Evolutionary conservation across 495 filamentous ascomycete genomes (phyloP).

Genomic region (Penicillium simplicissimum): DNA sequence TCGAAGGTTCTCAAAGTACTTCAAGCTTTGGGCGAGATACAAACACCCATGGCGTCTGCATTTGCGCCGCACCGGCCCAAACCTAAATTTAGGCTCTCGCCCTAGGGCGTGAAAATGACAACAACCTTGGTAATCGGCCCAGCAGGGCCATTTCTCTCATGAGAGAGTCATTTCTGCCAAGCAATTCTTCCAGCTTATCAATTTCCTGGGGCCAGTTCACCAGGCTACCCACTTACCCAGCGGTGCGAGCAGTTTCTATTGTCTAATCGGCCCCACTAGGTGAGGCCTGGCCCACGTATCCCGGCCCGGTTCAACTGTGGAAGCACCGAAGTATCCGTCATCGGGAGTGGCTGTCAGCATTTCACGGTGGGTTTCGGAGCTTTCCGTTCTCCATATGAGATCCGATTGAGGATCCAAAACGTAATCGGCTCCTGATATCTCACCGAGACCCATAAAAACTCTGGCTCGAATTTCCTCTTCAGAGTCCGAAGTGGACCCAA

Average conservation of each 20-base stretch:
- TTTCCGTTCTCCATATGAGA: not conserved
- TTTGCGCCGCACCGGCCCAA: too few relatives aligned
- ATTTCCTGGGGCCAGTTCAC: not conserved
- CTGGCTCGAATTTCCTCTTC: not conserved
- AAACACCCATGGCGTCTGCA: too few relatives aligned
- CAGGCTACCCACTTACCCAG: not conserved
- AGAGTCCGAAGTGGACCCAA: not conserved
- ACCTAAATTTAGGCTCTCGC: too few relatives aligned
- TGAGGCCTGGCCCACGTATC: not conserved
- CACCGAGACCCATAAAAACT: not conserved
- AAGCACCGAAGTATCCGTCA: not conserved
- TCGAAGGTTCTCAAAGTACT: too few relatives aligned
- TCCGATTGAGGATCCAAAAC: not conserved
- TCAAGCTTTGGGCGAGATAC: too few relatives aligned
- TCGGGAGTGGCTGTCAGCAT: not conserved
- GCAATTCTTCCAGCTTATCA: not conserved
- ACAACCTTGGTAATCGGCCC: not conserved
- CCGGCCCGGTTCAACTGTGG: not conserved
- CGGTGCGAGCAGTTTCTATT: not conserved
- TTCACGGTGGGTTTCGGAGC: not conserved
- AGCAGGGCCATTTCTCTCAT: not conserved
- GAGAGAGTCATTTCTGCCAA: not conserved
- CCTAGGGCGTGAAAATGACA: not conserved
- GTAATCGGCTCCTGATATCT: not conserved
- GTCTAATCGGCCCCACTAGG: not conserved